phyloP scores from a whole-genome alignment of 345 rosid genomes.

The Pugionium cornutum region DNA sequence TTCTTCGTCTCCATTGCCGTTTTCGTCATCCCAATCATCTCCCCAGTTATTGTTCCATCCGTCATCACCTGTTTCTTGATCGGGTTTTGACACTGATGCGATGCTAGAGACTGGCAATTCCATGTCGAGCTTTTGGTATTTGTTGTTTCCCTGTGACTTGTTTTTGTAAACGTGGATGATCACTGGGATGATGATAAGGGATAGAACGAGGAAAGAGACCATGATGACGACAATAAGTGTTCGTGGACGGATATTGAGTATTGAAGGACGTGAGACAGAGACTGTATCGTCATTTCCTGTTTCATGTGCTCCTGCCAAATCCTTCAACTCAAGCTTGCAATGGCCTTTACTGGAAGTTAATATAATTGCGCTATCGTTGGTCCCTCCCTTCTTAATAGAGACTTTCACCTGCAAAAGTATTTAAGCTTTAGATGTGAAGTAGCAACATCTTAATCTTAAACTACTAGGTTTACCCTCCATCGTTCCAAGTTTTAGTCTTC shows the following conservation, averaged over 20 bases:
- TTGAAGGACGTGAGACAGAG: constrained; percentile 35
- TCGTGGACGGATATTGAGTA: constrained; percentile 38
- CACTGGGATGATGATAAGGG: constrained; percentile 50
- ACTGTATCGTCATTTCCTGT: constrained; percentile 36
- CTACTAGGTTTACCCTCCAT: background rate
- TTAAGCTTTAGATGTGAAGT: background rate
- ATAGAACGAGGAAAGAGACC: constrained; percentile 45
- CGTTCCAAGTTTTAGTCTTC: background rate
- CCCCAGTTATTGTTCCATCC: constrained; percentile 84
- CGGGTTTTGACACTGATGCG: constrained; percentile 19
- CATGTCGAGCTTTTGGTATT: constrained; percentile 67
- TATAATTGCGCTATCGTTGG: constrained; percentile 43
- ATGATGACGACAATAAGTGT: constrained; percentile 40
- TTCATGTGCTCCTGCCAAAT: constrained; percentile 44
- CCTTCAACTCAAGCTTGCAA: constrained; percentile 67
- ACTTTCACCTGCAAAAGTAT: constrained; percentile 56
- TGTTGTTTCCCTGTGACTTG: constrained; percentile 31
- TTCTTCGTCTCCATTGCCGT: constrained; percentile 52
- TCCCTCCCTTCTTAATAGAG: constrained; percentile 43
- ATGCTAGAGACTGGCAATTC: constrained; percentile 54
- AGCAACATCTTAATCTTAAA: constrained; percentile 2
- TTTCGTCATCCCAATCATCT: constrained; percentile 65
- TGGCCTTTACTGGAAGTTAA: constrained; percentile 49
- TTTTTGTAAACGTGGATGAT: constrained; percentile 46
- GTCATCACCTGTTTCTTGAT: constrained; percentile 42